Evolutionary conservation across 2,329 filamentous ascomycete genomes (phyloP), one percentile per base, ranked within the genome.

Genomic region (Lecanoromycetidae sp.): DNA sequence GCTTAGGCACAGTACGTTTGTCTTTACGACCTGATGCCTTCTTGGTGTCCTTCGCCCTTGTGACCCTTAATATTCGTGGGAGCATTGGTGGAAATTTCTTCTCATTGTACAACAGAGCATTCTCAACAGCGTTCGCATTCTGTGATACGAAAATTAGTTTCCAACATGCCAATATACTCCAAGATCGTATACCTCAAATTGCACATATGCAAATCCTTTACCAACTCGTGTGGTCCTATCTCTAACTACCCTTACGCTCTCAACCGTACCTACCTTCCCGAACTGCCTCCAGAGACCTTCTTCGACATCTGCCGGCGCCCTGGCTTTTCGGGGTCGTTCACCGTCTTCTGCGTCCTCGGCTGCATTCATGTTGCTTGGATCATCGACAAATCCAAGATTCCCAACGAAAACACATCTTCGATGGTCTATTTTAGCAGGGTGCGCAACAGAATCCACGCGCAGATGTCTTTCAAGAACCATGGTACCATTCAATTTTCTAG

Each of bases 161-260:
- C 20, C 12, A 36, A 17, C 4, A 8, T 20, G 8, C 13, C 32
- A 19, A 12, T 13, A 7, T 8, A n/a, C 9, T 12, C 7, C 8
- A n/a, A 10, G 9, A 9, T 15, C 30, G 13, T 70, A 68, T 57
- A 80, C 78, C 59, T 82, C 78, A 66, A 98, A 98, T 61, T 98
- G 91, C 13, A 98, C 90, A 59, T 98, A 98, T 52, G 93, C 93
- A 60, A 98, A 87, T 4, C 91, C 91, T 63, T 98, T 98, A 58
- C 91, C 87, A 25, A 98, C 86, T 41, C 93, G 79, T 6, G 93
- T 98, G 56, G 84, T 82, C 53, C 84, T 73, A 60, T 98, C 91
- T 46, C 91, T 80, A 42, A 95, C 77, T 17, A 98, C 87, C 27
- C 91, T 84, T 29, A 98, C 93, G 60, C 82, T 94, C 66, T 98